Conservation (phyloP, 2,329 filamentous ascomycete species). For the Ilyonectria robusta region DNA sequence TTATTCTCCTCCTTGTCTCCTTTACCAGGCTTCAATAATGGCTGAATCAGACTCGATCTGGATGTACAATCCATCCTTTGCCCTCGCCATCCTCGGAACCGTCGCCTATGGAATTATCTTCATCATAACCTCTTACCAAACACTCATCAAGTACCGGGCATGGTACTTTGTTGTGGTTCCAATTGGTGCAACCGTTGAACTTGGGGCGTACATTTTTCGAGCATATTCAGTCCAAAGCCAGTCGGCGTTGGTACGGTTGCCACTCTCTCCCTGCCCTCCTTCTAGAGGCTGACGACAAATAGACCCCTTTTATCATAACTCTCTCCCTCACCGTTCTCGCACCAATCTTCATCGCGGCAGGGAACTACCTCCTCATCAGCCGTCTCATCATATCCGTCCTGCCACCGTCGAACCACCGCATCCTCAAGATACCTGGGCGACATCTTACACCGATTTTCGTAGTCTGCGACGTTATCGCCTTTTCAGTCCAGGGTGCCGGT, state of each 20-base stretch:
- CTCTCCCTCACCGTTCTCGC: constrained; percentile 62
- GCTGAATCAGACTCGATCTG: constrained; percentile 52
- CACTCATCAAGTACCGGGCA: constrained; percentile 57
- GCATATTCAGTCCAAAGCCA: constrained; percentile 54
- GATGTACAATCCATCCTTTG: constrained; percentile 60
- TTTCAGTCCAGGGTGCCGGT: constrained; percentile 61
- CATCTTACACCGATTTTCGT: constrained; percentile 63
- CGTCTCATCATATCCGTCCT: constrained; percentile 59
- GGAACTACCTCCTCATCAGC: constrained; percentile 66
- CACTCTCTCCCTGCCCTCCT: not conserved
- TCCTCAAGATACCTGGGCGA: constrained; percentile 54
- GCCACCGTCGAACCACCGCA: constrained; percentile 49
- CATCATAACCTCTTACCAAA: constrained; percentile 56
- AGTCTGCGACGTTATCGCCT: constrained; percentile 59
- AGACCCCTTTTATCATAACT: constrained; percentile 57
- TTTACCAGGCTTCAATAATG: constrained; percentile 35
- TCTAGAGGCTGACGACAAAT: not conserved
- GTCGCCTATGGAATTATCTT: constrained; percentile 58
- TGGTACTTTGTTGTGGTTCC: constrained; percentile 61
- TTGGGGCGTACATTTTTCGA: constrained; percentile 58
- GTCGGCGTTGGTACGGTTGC: constrained; percentile 51
- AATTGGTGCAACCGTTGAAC: constrained; percentile 58
- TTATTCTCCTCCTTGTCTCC: not conserved
- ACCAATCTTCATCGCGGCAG: constrained; percentile 64
- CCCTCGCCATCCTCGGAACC: constrained; percentile 58